Base-by-base conservation (phyloP, 1,284 basidiomycete species). In the Rhizoctonia solani region DNA sequence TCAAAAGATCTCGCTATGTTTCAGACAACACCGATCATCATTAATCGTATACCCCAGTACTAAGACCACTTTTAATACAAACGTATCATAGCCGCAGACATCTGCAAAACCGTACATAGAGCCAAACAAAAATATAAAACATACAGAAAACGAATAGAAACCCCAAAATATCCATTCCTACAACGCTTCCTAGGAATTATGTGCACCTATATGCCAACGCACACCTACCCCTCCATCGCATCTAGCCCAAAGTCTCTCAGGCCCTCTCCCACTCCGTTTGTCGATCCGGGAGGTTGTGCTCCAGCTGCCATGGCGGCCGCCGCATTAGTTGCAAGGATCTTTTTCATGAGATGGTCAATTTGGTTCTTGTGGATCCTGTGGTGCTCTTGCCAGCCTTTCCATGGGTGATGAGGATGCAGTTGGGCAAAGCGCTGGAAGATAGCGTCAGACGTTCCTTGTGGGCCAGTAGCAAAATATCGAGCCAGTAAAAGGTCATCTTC, bases 341-440 rank as follows among this genome's bases (percentile, higher is more conserved):
- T 79, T 69, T 84, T 78, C 41, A 90, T 87, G 41, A 89, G 81
- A 76, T 90, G 85, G 72, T 92, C 90, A 69, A 92, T 91, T 74
- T 89, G 90, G 19, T 84, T 63, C 74, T 91, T 92, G 75, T 92
- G 90, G 72, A 92, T 89, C 46, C 90, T 83, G 75, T 91, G 86
- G 73, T 92, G 90, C 72, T 92, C 90, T 75, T 92, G 90, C 90
- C 90, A 92, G 23, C 90, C 90, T 75, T 92, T 92, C 90, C 90
- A 92, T 1, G 90, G 90, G 78, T 92, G 90, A 75, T 92, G 89
- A 4, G 90, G 84, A 76, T 92, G 81, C 77, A 80, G 68, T 69
- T 86, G 81, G 14, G 84, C 89, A 75, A 92, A 92, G 0, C 80
- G 81, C 73, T 92, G 90, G 73, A 92, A 92, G 61, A 90, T 82